A percentile compares a stretch with the other conserved stretches of the same genome.
phyloP scores from a whole-genome alignment of 2,329 filamentous ascomycete species.

The Exserohilum rostratum region DNA sequence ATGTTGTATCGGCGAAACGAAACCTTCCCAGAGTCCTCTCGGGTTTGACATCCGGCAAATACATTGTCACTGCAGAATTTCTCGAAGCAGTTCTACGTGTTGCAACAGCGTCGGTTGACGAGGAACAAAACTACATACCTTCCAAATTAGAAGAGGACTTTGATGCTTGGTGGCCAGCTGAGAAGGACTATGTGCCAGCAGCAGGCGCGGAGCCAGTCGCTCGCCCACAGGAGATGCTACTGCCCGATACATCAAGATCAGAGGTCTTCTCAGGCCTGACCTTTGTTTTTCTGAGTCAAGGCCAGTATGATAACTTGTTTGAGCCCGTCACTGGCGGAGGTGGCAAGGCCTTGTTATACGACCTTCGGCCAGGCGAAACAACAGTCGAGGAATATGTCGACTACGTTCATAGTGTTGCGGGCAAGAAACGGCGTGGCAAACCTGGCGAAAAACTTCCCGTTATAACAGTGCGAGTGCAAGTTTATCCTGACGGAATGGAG shows the following conservation, averaged over 20 bases:
- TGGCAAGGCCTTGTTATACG: constrained; percentile 77
- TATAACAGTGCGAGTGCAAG: constrained; percentile 75
- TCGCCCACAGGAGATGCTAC: constrained; percentile 71
- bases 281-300: constrained; percentile 81
- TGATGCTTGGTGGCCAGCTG: constrained; percentile 76
- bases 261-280: constrained; percentile 85
- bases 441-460: constrained; percentile 72
- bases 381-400: constrained; percentile 76
- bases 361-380: constrained; percentile 67
- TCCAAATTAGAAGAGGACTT: constrained; percentile 79
- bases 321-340: constrained; percentile 77
- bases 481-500: constrained; percentile 49
- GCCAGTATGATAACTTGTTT: constrained; percentile 77
- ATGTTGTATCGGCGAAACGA: constrained; percentile 85
- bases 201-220: constrained; percentile 76
- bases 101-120: constrained; percentile 51
- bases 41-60: constrained; percentile 79
- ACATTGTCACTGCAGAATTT: constrained; percentile 76
- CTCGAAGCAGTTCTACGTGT: constrained; percentile 73
- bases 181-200: constrained; percentile 73
- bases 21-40: constrained; percentile 89
- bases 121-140: constrained; percentile 56
- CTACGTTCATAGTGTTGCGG: constrained; percentile 76
- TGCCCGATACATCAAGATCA: constrained; percentile 68
- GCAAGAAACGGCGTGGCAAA: constrained; percentile 72